Percentiles rank a stretch among this genome's conserved stretches.
phyloP scores from a whole-genome alignment of 805 yeast genomes.

The Wickerhamiella australiensis region DNA sequence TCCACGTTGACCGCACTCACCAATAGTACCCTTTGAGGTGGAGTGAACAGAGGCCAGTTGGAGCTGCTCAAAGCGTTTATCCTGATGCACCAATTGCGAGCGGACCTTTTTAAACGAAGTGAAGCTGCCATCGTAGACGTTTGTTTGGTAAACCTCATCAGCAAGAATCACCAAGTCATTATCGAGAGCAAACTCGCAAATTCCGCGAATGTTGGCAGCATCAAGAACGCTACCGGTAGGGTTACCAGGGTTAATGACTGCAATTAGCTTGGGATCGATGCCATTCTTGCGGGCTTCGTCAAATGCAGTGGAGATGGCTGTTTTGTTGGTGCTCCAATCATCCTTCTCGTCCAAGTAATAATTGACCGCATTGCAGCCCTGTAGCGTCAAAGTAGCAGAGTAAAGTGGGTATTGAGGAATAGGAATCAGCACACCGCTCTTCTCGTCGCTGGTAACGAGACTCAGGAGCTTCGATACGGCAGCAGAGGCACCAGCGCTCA shows the following conservation, averaged over 20 bases:
- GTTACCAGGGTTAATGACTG: slow-evolving; percentile 94
- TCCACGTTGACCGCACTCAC: slow-evolving; percentile 99
- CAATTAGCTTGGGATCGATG: slow-evolving; percentile 61
- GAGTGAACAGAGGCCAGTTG: slow-evolving; percentile 91
- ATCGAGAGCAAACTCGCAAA: slow-evolving; percentile 71
- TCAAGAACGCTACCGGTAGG: slow-evolving; percentile 87
- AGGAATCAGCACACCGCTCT: slow-evolving; percentile 76
- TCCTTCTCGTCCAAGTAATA: slow-evolving; percentile 71
- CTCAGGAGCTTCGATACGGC: slow-evolving; percentile 76
- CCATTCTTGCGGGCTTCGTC: slow-evolving; percentile 39
- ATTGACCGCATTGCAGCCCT: slow-evolving; percentile 71
- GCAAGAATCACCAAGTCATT: slow-evolving; percentile 80
- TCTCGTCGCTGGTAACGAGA: slow-evolving; percentile 47
- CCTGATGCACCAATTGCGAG: slow-evolving; percentile 43
- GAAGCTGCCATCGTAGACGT: slow-evolving; percentile 72
- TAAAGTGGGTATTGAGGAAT: slow-evolving; percentile 97
- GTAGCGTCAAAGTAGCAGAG: slow-evolving; percentile 85
- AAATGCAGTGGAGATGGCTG: slow-evolving; percentile 46
- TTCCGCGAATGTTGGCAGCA: slow-evolving; percentile 51
- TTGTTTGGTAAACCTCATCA: slow-evolving; percentile 96
- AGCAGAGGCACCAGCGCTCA: slow-evolving; percentile 90
- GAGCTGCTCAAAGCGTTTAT: slow-evolving; percentile 49
- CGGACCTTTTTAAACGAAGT: slow-evolving; percentile 74
- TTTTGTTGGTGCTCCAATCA: slow-evolving; percentile 74
- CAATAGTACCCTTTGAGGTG: slow-evolving; percentile 94